Evolutionary conservation across 345 rosid species (phyloP), one percentile per base, ranked within the genome.

Genomic region (Theobroma cacao): DNA sequence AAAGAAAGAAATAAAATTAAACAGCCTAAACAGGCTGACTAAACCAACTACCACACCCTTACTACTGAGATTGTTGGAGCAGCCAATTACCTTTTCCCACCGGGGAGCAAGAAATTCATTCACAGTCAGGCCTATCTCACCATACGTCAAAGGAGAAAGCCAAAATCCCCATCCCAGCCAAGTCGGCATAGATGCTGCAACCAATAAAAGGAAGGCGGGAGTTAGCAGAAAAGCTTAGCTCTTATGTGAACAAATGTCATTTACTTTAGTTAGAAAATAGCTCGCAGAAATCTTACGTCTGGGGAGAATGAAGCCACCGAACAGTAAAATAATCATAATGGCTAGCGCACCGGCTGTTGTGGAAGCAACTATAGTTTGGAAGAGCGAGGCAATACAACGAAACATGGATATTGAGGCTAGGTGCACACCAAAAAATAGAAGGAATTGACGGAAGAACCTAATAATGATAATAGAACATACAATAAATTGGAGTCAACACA

Each of bases 111-210:
- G 89, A 80, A 93, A 91, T 61, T 93, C 94, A 31, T 91, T 93
- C 10, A 84, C 79, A 1, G 89, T 77, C 65, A 91, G 75, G 5
- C 93, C 98, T 62, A 91, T 90, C 81, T 90, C 92, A 4, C 90
- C 98, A 74, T 91, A 93, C 22, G 91, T 73, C 20, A 90, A 0
- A 48, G 98, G 98, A 40, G 84, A 85, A 41, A 89, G 68, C 98
- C 98, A 91, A 60, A 90, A 93, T 5, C 87, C 90, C 98, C 98
- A 91, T 38, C 72, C 75, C 84, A 91, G 67, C 96, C 96, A 93
- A 31, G 12, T 75, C 20, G 96, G 93, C 92, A 91, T 89, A 5
- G 84, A 76, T 30, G 90, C 96, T 93, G 90, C 82, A 85, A 6
- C 52, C 61, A 58, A 4, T 10, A 58, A 58, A 24, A 58, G 12